Evolutionary conservation across 257 asterid species (phyloP).

Genomic region (Primulina eburnea): DNA sequence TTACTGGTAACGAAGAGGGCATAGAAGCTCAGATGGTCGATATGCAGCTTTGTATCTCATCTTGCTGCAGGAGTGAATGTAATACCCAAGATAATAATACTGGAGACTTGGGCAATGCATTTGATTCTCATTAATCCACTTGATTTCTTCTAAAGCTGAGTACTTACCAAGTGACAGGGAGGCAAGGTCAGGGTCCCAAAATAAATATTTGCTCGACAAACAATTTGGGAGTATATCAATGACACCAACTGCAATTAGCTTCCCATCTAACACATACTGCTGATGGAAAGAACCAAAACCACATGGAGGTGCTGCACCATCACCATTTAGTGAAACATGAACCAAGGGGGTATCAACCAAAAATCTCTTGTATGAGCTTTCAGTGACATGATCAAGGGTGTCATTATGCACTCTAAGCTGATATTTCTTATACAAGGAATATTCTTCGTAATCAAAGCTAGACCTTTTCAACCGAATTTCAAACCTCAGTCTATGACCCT

Average conservation of each 20-base stretch:
- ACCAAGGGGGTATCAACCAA: conserved; percentile 88
- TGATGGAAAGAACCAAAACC: conserved; percentile 99
- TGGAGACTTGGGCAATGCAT: conserved; percentile 73
- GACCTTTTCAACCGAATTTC: conserved; percentile 72
- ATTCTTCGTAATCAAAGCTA: conserved; percentile 80
- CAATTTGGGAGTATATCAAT: conserved; percentile 89
- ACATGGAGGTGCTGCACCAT: conserved; percentile 64
- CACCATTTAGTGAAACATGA: conserved; percentile 54
- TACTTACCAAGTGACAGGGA: conserved; percentile 82
- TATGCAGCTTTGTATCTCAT: conserved; percentile 98
- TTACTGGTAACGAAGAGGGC: conserved; percentile 93
- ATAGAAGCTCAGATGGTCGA: conserved; percentile 93
- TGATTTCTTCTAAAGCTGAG: conserved; percentile 88
- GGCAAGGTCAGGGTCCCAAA: conserved; percentile 98
- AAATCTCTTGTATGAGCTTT: conserved; percentile 75
- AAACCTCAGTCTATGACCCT: conserved; percentile 41
- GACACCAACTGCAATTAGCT: conserved; percentile 91
- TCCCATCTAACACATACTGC: conserved; percentile 89
- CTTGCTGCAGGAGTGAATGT: conserved; percentile 92
- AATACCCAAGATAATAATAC: conserved; percentile 97
- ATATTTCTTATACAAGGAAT: conserved; percentile 77
- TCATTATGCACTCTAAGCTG: conserved; percentile 90
- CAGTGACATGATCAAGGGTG: conserved; percentile 66
- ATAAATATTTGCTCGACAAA: conserved; percentile 92
- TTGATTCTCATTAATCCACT: conserved; percentile 72